Evolutionary conservation across 2,329 filamentous ascomycete genomes (phyloP), one percentile per base, ranked within the genome.

Genomic region (Aspergillus aculeatinus): DNA sequence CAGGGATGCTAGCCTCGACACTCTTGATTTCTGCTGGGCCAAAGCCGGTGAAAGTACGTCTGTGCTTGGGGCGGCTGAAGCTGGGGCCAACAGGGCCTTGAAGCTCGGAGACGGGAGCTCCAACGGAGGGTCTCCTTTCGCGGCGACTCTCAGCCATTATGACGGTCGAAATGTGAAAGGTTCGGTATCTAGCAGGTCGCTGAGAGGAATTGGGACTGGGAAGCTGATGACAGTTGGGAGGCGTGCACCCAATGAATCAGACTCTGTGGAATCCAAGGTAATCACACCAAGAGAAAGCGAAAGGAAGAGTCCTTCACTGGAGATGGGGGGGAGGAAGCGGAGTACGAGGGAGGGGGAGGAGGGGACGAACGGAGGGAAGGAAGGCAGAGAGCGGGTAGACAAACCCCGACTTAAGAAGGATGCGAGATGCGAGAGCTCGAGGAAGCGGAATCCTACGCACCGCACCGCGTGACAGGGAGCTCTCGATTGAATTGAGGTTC

Each of bases 21-120:
- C 80, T 89, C 82, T 96, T 97, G 82, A 97, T 97, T 74, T 99
- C 95, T 39, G 86, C 82, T 29, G 92, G 85, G 35, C 92, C 93
- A 73, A 98, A 95, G 9, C 95, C 95, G 10, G 95, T 99, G 67
- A 91, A 90, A n/a, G 94, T 98, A 68, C 95, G 87, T 83, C 92
- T 97, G 81, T 99, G 95, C 81, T 98, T 99, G 50, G 95, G 95
- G 62, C 95, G 85, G 87, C 79, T 88, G 74, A 96, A 94, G 48
- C 88, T 89, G 47, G 92, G 92, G n/a, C 89, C 89, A 59, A 97
- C 87, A 19, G 91, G 89, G 65, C 92, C 93, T 76, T 91, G 84
- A 63, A 98, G 88, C 74, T 96, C 92, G 65, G 90, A 86, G 68
- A 97, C 88, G 51, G 93, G 93, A 68, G 91, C 91, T 66, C 89